Percentiles rank a stretch among this genome's conserved stretches.
These are phyloP conservation scores for Anethum foeniculum DNA, from an alignment of 140 eudicot genomes.

Conservation along the genomic window DNA sequence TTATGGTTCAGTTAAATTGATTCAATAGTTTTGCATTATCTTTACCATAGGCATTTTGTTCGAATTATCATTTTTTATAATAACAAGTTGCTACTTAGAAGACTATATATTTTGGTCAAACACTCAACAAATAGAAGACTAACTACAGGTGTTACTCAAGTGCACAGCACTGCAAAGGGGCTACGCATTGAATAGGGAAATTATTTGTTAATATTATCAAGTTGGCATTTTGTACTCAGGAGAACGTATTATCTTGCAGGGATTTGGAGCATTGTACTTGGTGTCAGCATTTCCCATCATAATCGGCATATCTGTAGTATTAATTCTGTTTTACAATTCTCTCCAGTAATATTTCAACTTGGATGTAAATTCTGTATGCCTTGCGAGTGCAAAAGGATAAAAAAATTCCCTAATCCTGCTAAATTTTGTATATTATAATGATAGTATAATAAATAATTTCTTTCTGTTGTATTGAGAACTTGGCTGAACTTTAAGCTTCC, in stretches of 20 bases:
- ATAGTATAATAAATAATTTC: neutral
- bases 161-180: neutral
- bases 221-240: slow-evolving; percentile 6
- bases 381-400: slow-evolving; percentile 3
- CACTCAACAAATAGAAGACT: neutral
- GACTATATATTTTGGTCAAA: neutral
- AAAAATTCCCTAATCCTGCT: neutral
- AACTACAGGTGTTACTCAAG: neutral
- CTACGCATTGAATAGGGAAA: neutral
- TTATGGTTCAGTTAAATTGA: neutral
- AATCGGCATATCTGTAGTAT: slow-evolving; percentile 82
- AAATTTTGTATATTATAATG: neutral
- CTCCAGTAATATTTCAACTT: slow-evolving; percentile 40
- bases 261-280: slow-evolving; percentile 84
- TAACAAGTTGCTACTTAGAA: neutral
- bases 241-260: slow-evolving; percentile 38
- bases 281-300: slow-evolving; percentile 86
- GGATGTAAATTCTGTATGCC: slow-evolving; percentile 6
- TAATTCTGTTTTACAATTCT: slow-evolving; percentile 82
- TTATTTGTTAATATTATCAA: neutral
- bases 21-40: neutral
- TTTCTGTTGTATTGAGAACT: slow-evolving; percentile 1
- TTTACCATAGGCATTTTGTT: neutral
- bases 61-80: neutral
- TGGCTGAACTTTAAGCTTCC: neutral